Conservation (phyloP, 768 basidiomycete species). For the Boletus pseudopeckii region DNA sequence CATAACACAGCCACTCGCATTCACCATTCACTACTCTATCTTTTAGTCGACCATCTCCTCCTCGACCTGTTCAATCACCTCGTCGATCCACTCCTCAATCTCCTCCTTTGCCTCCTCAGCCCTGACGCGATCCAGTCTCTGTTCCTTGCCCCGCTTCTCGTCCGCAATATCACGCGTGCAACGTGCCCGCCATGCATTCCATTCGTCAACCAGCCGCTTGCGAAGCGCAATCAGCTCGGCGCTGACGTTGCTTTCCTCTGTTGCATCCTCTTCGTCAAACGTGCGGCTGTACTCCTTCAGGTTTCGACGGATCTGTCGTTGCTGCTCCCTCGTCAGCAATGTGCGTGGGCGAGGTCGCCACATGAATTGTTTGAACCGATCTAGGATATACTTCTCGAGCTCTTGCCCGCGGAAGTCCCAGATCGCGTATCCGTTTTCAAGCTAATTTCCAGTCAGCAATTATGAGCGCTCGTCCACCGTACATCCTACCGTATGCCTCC, state of each 20-base stretch:
- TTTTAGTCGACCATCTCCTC: slow-evolving; percentile 62
- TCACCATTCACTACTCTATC: too few relatives aligned
- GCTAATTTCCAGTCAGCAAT: slow-evolving; percentile 42
- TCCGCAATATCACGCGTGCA: slow-evolving; percentile 66
- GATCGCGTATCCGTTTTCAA: slow-evolving; percentile 93
- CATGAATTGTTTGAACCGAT: slow-evolving; percentile 97
- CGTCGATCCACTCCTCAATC: slow-evolving; percentile 93
- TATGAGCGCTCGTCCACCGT: background rate
- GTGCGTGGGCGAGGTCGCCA: slow-evolving; percentile 96
- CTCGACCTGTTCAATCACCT: slow-evolving; percentile 89
- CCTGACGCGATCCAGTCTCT: slow-evolving; percentile 31
- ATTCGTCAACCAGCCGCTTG: slow-evolving; percentile 92
- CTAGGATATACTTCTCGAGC: slow-evolving; percentile 81
- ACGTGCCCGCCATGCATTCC: slow-evolving; percentile 93
- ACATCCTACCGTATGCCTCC: slow-evolving; percentile 82
- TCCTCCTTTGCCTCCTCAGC: slow-evolving; percentile 73
- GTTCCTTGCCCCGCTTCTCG: slow-evolving; percentile 42
- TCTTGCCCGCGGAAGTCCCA: slow-evolving; percentile 99
- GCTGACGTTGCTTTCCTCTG: slow-evolving; percentile 91
- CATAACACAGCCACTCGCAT: slow-evolving; percentile 24
- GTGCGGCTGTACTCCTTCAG: slow-evolving; percentile 85
- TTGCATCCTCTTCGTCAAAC: slow-evolving; percentile 97
- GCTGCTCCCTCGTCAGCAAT: slow-evolving; percentile 82
- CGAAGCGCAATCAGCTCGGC: slow-evolving; percentile 90
- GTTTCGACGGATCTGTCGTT: slow-evolving; percentile 81